phyloP scores from a whole-genome alignment of 805 yeast species.

The Ogataea saltuana region DNA sequence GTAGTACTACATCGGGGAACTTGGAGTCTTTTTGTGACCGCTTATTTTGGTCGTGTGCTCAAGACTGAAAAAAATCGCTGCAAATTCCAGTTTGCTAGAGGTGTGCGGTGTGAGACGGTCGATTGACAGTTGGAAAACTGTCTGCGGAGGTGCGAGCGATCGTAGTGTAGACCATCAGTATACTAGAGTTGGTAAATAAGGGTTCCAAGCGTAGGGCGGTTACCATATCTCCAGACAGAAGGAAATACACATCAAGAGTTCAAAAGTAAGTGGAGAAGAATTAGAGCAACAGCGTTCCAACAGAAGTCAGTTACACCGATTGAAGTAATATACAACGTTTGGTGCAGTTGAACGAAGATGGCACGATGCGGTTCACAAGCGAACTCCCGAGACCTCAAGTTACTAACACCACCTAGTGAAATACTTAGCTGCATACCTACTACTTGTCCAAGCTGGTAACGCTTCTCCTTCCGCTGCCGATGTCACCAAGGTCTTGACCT shows the following conservation, averaged over 20 bases:
- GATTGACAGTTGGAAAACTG: slow-evolving; percentile 1
- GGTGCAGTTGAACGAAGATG: too few relatives aligned
- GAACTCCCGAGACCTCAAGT: too few relatives aligned
- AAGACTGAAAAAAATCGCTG: slow-evolving; percentile 13
- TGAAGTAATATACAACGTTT: too few relatives aligned
- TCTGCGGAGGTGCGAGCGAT: slow-evolving; percentile 5
- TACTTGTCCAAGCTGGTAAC: slow-evolving; percentile 86
- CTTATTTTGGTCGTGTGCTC: slow-evolving; percentile 11
- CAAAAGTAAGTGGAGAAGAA: background rate
- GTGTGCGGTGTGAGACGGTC: slow-evolving; percentile 18
- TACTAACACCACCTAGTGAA: slow-evolving; percentile 50
- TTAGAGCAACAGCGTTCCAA: background rate
- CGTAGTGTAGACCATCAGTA: slow-evolving; percentile 2
- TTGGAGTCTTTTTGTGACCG: slow-evolving; percentile 15
- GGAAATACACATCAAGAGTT: background rate
- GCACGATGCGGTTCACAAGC: too few relatives aligned
- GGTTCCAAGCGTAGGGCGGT: background rate
- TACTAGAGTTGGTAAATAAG: slow-evolving; percentile 1
- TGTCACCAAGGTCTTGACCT: slow-evolving; percentile 66
- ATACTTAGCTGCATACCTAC: slow-evolving; percentile 92
- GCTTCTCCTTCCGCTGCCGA: slow-evolving; percentile 78
- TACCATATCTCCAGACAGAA: background rate
- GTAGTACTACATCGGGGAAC: slow-evolving; percentile 1
- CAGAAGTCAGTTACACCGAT: too few relatives aligned
- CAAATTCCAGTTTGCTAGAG: slow-evolving; percentile 10